These are phyloP conservation scores for Ecytonucleospora hepatopenaei DNA, from an alignment of 371 early-diverging fungal genomes.

Conservation along the genomic window DNA sequence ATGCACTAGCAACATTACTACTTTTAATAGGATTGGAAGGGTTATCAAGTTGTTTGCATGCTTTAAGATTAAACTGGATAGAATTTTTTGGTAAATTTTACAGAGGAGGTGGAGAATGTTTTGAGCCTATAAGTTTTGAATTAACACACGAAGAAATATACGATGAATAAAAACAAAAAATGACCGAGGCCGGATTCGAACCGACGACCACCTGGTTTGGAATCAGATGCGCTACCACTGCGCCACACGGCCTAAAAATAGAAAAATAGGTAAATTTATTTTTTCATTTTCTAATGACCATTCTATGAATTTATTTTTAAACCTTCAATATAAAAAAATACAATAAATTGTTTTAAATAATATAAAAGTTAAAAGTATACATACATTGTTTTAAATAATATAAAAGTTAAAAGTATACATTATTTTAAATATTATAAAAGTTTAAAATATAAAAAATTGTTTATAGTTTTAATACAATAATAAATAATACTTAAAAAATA, in stretches of 20 bases:
- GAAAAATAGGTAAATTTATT: background rate
- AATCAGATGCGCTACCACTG: slow-evolving; percentile 55
- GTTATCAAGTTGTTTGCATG: slow-evolving; percentile 88
- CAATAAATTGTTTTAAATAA: background rate
- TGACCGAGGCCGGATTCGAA: slow-evolving; percentile 49
- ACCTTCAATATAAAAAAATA: background rate
- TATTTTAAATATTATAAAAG: background rate
- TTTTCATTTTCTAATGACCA: background rate
- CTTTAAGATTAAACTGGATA: slow-evolving; percentile 96
- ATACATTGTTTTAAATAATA: background rate
- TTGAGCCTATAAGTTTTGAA: slow-evolving; percentile 65
- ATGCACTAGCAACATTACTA: slow-evolving; percentile 62
- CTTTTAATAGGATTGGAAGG: slow-evolving; percentile 93
- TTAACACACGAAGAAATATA: slow-evolving; percentile 24
- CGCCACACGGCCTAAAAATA: slow-evolving; percentile 37
- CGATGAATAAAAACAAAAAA: slow-evolving; percentile 10
- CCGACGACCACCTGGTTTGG: slow-evolving; percentile 50
- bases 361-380: background rate
- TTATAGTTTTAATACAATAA: too few species aligned
- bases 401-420: background rate
- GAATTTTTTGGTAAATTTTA: slow-evolving; percentile 98
- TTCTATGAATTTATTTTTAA: background rate
- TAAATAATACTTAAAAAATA: too few species aligned
- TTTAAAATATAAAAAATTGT: too few species aligned
- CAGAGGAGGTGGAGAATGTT: slow-evolving; percentile 67